Base-by-base conservation (phyloP, 2,329 filamentous ascomycete species). In the Pseudogymnoascus sp. region DNA sequence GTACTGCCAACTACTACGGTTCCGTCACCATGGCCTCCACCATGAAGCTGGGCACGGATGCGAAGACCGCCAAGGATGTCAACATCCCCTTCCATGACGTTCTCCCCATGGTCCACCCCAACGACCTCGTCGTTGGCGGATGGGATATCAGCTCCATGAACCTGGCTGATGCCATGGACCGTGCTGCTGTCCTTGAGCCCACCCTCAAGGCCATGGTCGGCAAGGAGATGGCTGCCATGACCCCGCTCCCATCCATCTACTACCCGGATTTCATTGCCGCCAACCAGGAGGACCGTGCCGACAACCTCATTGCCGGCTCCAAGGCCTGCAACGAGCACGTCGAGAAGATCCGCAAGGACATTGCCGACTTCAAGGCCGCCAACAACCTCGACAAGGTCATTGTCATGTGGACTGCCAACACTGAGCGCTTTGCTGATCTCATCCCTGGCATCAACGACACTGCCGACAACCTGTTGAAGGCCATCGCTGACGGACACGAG, bases 201-300 rank as follows among this genome's bases (percentile, higher is more conserved):
- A 88, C 90, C 31, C 83, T 99, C 73, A 99, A 99, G 84, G 80
- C 82, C 64, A 84, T 90, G 72, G 89, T 99, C 71, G 88, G 86
- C 78, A 96, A 97, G 83, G 91, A 97, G 80, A 93, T 97, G 92
- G 80, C 86, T 66, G 81, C 82, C 71, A 90, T 97, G 86, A 87
- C 88, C 71, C 95, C 95, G 31, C 85, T 97, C 67, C 93, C 92
- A 23, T 93, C 90, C 77, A 89, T 97, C 79, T 99, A 99, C 85
- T 99, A 99, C 77, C 95, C 95, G 1, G 95, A 97, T 78, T 99
- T 99, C 82, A 99, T 99, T 74, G 95, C 95, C 69, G 90, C 95
- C 75, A 99, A 99, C 81, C 95, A 99, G 80, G 93, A 95, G 77
- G 92, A 93, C 73, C 90, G 95, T 73, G 95, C 93, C 68, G 92